Conservation (phyloP, 371 early-diverging fungal species). For the Rhizopus delemar region DNA sequence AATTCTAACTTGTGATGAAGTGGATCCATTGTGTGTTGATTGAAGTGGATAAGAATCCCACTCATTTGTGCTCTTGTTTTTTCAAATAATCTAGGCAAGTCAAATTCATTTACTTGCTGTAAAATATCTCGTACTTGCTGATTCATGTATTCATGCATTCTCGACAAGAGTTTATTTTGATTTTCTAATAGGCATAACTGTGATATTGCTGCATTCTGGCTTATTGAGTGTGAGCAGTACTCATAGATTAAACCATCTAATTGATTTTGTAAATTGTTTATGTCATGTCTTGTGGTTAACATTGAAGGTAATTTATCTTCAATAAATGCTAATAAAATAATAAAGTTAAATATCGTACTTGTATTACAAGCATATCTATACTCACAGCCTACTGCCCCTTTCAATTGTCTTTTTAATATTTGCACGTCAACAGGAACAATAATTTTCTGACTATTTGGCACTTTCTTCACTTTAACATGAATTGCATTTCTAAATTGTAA, state of each 20-base stretch:
- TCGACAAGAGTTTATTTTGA: constrained; percentile 6
- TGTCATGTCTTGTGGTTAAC: constrained; percentile 19
- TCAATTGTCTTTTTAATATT: constrained; percentile 25
- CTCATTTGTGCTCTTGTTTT: constrained; percentile 33
- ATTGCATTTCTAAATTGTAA: constrained; percentile 27
- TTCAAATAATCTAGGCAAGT: constrained; percentile 26
- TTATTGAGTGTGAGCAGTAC: constrained; percentile 10
- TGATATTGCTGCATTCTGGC: background rate
- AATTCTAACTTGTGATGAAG: constrained; percentile 18
- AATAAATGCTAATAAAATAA: constrained; percentile 23
- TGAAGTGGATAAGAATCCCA: constrained; percentile 29
- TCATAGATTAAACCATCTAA: constrained; percentile 19
- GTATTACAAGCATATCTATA: background rate
- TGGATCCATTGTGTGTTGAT: constrained; percentile 21
- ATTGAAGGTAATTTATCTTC: constrained; percentile 27
- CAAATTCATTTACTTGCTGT: constrained; percentile 12
- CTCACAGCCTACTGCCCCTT: constrained; percentile 32
- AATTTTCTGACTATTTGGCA: constrained; percentile 1
- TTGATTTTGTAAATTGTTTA: constrained; percentile 17
- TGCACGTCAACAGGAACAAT: constrained; percentile 23
- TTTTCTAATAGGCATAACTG: constrained; percentile 17
- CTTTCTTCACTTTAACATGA: constrained; percentile 20
- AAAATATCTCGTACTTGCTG: constrained; percentile 12
- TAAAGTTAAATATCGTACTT: background rate
- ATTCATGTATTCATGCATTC: constrained; percentile 11